These are phyloP conservation scores for Fusarium sp. DNA, from an alignment of 2,329 filamentous ascomycete species.

Conservation along the genomic window DNA sequence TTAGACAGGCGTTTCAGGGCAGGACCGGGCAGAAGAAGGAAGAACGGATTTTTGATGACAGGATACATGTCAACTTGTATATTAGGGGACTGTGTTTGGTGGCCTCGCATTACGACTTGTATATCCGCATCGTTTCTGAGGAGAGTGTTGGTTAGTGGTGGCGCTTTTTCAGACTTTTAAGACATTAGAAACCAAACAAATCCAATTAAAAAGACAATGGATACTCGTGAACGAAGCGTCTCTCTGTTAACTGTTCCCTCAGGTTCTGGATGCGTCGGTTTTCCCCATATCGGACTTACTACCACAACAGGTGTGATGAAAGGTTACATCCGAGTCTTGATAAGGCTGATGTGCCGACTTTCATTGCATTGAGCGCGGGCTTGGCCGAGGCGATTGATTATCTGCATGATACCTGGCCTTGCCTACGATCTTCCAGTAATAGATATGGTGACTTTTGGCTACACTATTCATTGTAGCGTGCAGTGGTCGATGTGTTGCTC, in stretches of 20 bases:
- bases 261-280: neutral
- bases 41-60: conserved; percentile 12
- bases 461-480: neutral
- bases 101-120: conserved; percentile 36
- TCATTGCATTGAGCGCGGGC: neutral
- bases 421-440: neutral
- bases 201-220: conserved; percentile 33
- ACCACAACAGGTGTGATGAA: neutral
- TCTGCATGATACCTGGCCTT: conserved; percentile 1
- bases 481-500: neutral
- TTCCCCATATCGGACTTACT: neutral
- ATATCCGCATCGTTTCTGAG: conserved; percentile 13
- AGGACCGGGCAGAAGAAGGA: neutral
- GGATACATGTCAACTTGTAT: conserved; percentile 44
- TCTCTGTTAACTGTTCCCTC: neutral
- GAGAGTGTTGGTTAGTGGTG: conserved; percentile 18
- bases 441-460: conserved; percentile 1
- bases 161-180: conserved; percentile 38
- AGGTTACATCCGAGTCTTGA: conserved; percentile 24
- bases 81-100: conserved; percentile 38
- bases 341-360: conserved; percentile 36
- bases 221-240: conserved; percentile 18
- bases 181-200: conserved; percentile 37
- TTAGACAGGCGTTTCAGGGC: conserved; percentile 33
- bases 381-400: neutral